Evolutionary conservation across 2,329 filamentous ascomycete genomes (phyloP).

Genomic region (Fusarium pseudonygamai): DNA sequence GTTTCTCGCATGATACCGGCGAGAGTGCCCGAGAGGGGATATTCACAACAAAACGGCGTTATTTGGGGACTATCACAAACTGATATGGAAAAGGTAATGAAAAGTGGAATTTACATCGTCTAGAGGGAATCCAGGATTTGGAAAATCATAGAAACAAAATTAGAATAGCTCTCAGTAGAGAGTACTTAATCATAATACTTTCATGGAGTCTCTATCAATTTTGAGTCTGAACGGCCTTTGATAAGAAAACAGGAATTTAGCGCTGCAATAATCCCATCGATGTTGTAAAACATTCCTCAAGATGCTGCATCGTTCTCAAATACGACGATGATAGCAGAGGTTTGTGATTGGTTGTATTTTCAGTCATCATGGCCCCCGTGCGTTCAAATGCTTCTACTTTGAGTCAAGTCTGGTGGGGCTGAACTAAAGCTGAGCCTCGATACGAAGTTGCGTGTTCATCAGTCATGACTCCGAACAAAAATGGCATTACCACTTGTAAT

Average conservation of each 20-base stretch:
- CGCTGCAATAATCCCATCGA: too few relatives aligned
- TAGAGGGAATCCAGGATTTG: too few relatives aligned
- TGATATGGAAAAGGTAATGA: background rate
- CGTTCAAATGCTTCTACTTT: constrained; percentile 25
- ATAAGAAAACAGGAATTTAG: too few relatives aligned
- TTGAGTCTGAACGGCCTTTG: too few relatives aligned
- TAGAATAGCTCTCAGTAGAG: background rate
- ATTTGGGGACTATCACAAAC: fast-evolving
- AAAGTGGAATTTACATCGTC: background rate
- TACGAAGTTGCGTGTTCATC: background rate
- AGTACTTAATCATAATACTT: background rate
- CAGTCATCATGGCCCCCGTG: background rate
- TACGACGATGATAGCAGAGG: background rate
- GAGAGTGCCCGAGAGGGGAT: background rate
- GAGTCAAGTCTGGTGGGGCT: background rate
- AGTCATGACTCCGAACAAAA: background rate
- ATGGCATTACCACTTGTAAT: fast-evolving
- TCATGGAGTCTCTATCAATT: too few relatives aligned
- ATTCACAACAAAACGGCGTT: too few relatives aligned
- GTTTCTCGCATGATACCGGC: background rate
- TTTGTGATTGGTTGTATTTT: background rate
- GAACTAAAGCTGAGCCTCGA: background rate
- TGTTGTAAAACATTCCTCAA: too few relatives aligned
- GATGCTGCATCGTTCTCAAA: too few relatives aligned
- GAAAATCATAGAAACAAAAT: too few relatives aligned